phyloP scores from a whole-genome alignment of 73 alveolate species.

The Paramecium pentaurelia region DNA sequence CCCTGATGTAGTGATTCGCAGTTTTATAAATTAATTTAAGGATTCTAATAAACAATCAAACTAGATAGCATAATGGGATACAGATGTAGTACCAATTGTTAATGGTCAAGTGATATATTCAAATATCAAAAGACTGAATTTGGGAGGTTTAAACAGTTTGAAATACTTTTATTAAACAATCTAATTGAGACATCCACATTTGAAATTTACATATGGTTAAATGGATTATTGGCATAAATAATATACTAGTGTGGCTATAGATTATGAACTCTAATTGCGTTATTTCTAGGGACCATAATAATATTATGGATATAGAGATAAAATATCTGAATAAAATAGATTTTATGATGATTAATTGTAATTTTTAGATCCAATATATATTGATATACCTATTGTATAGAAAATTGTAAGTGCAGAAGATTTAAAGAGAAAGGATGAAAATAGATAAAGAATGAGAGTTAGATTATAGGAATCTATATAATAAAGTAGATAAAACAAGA shows the following conservation, averaged over 20 bases:
- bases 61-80: background rate
- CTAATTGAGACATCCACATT: background rate
- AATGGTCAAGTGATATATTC: constrained; percentile 19
- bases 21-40: constrained; percentile 11
- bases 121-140: constrained; percentile 8
- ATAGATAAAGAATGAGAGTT: constrained; percentile 8
- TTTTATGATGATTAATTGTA: background rate
- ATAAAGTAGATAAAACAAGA: background rate
- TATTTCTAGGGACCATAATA: background rate
- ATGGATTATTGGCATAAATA: constrained; percentile 30
- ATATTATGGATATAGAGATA: constrained; percentile 46
- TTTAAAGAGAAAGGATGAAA: constrained; percentile 25
- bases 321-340: constrained; percentile 16
- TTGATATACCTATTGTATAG: constrained; percentile 22
- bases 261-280: background rate
- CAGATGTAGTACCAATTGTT: constrained; percentile 14
- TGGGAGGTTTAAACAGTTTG: constrained; percentile 36
- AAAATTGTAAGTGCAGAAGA: constrained; percentile 31
- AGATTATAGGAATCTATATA: constrained; percentile 27
- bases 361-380: background rate
- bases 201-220: background rate
- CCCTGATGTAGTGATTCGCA: background rate
- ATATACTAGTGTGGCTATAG: background rate
- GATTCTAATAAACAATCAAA: background rate
- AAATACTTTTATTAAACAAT: constrained; percentile 8